Conservation (phyloP, 305 asterid genomes). For the Lippia alba region DNA sequence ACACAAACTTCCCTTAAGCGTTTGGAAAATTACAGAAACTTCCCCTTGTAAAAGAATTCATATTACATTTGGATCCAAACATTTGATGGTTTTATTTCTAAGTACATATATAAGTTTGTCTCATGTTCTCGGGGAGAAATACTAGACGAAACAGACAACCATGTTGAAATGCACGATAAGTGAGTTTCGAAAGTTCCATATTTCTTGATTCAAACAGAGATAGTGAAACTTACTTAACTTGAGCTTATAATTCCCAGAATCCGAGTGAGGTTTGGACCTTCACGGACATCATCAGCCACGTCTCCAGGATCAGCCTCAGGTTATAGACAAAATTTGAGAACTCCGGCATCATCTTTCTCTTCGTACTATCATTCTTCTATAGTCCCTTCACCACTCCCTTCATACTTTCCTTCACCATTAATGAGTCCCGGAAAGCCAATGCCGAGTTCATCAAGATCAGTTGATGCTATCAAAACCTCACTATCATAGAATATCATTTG, state of each 20-base stretch:
- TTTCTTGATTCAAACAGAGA: not conserved
- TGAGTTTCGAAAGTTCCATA: conserved; percentile 29
- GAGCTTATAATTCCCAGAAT: conserved; percentile 40
- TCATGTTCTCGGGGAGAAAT: conserved; percentile 61
- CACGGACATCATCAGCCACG: conserved; percentile 41
- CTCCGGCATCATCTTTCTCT: conserved; percentile 50
- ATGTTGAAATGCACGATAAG: conserved; percentile 66
- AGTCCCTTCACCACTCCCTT: conserved; percentile 45
- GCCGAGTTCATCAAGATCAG: conserved; percentile 35
- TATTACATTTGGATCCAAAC: too few species aligned
- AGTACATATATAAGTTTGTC: too few species aligned
- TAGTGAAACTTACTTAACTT: not conserved
- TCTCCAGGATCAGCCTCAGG: conserved; percentile 46
- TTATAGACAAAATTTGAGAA: conserved; percentile 32
- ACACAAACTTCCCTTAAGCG: too few species aligned
- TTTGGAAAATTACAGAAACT: too few species aligned
- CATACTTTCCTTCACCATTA: conserved; percentile 39
- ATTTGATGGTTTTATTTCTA: too few species aligned
- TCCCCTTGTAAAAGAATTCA: too few species aligned
- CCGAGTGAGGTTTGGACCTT: conserved; percentile 52
- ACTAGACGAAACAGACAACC: conserved; percentile 75
- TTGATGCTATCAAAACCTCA: conserved; percentile 35
- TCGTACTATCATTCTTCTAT: conserved; percentile 44
- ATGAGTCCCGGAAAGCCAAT: conserved; percentile 26
- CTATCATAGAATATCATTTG: conserved; percentile 4